phyloP scores from a whole-genome alignment of 768 basidiomycete species.

The Antrodiella citrinella region DNA sequence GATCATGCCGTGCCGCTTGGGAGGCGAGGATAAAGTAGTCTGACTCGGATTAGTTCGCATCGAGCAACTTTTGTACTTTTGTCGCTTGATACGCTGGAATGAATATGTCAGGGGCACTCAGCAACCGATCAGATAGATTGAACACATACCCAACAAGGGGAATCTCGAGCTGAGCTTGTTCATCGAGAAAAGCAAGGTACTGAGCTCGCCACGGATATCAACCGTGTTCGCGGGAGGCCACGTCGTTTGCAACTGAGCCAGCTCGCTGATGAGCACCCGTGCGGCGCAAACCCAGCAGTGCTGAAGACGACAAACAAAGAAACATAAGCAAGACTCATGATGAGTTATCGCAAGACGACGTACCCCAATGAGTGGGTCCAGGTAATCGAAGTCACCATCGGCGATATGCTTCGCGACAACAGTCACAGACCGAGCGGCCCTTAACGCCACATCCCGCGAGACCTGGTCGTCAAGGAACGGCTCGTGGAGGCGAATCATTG shows the following conservation, averaged over 20 bases:
- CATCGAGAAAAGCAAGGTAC: conserved; percentile 55
- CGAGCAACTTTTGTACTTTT: conserved; percentile 22
- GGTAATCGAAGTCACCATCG: conserved; percentile 57
- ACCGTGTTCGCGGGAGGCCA: conserved; percentile 50
- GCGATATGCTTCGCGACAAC: conserved; percentile 53
- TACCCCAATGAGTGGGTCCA: conserved; percentile 77
- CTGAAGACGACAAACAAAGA: conserved; percentile 25
- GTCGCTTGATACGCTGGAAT: conserved; percentile 20
- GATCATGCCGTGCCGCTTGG: not conserved
- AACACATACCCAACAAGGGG: conserved; percentile 42
- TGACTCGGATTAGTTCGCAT: conserved; percentile 6
- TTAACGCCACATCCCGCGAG: conserved; percentile 59
- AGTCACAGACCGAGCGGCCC: conserved; percentile 52
- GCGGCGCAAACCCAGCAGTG: conserved; percentile 67
- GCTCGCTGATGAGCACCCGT: conserved; percentile 58
- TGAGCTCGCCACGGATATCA: conserved; percentile 56
- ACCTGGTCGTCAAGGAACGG: conserved; percentile 52
- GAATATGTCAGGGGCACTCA: conserved; percentile 5
- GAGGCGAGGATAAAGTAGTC: not conserved
- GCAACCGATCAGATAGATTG: conserved; percentile 3
- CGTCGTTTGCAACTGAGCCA: conserved; percentile 52
- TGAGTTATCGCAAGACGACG: too few relatives aligned
- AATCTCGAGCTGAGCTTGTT: conserved; percentile 50
- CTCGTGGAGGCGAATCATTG: conserved; percentile 58
- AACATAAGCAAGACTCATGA: not conserved